phyloP scores from a whole-genome alignment of 2,329 filamentous ascomycete species.

The Leptographium procerum region DNA sequence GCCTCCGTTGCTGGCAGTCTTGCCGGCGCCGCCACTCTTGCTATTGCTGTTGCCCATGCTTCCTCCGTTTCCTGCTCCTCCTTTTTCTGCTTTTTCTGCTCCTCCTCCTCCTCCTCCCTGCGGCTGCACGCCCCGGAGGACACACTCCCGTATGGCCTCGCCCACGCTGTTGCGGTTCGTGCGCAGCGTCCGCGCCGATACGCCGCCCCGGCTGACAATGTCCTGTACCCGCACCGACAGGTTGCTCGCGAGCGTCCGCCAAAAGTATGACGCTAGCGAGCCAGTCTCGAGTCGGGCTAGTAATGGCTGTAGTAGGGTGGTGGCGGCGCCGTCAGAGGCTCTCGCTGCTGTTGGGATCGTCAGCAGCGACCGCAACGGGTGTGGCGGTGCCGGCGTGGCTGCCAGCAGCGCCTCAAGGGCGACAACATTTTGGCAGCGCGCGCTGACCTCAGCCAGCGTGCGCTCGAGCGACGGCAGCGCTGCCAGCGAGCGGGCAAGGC shows the following conservation, averaged over 20 bases:
- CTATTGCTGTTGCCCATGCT: constrained; percentile 32
- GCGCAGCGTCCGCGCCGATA: constrained; percentile 68
- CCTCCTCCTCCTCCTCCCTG: too few species aligned
- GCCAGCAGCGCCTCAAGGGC: constrained; percentile 71
- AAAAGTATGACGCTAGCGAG: constrained; percentile 83
- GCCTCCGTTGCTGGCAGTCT: neutral
- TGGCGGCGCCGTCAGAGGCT: constrained; percentile 19
- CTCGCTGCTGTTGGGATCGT: neutral
- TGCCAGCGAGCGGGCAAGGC: constrained; percentile 63
- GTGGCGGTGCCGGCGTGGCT: constrained; percentile 52
- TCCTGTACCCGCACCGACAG: constrained; percentile 72
- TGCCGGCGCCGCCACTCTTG: constrained; percentile 18
- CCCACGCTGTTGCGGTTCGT: constrained; percentile 64
- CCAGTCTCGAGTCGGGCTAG: constrained; percentile 74
- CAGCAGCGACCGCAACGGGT: constrained; percentile 45
- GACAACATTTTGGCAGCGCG: constrained; percentile 83
- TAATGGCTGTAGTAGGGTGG: constrained; percentile 57
- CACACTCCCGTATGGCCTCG: constrained; percentile 72
- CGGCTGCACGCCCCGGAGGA: constrained; percentile 62
- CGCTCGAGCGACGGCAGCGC: constrained; percentile 74
- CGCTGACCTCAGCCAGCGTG: constrained; percentile 68
- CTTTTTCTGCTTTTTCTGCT: too few species aligned
- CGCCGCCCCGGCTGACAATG: constrained; percentile 70
- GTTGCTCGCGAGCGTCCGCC: constrained; percentile 74
- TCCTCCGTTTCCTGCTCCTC: too few species aligned